These are phyloP conservation scores for Polytrichum formosum DNA, from an alignment of 225 moss, liverwort and hornwort genomes.

Conservation along the genomic window DNA sequence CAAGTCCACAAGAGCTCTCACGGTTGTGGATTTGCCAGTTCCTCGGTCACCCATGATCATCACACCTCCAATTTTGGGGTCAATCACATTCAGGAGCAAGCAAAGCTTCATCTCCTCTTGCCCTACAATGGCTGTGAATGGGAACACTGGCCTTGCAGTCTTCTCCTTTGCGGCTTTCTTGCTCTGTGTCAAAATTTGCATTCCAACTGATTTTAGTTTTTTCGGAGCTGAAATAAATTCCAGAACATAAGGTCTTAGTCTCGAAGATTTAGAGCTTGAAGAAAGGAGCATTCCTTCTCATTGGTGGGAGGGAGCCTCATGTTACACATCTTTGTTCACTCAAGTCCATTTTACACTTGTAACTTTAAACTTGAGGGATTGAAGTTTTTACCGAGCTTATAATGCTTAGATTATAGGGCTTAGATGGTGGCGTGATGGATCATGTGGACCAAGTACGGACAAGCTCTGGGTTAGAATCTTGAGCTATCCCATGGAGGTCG, in stretches of 20 bases:
- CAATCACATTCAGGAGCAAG: conserved; percentile 78
- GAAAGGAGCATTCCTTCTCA: too few relatives aligned
- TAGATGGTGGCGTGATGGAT: too few relatives aligned
- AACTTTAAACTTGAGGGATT: too few relatives aligned
- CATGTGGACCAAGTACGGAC: too few relatives aligned
- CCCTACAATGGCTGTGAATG: conserved; percentile 90
- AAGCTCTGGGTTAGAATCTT: too few relatives aligned
- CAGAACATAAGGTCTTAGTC: background rate
- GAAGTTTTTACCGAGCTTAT: too few relatives aligned
- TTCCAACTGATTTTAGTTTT: background rate
- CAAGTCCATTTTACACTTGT: background rate
- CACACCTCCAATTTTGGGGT: conserved; percentile 87
- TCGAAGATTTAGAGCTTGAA: too few relatives aligned
- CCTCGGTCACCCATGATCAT: conserved; percentile 95
- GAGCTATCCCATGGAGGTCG: too few relatives aligned
- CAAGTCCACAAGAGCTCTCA: conserved; percentile 78
- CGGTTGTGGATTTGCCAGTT: conserved; percentile 87
- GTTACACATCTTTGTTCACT: background rate
- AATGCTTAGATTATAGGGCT: too few relatives aligned
- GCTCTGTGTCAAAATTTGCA: conserved; percentile 19
- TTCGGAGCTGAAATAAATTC: background rate
- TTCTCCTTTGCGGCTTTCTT: conserved; percentile 27
- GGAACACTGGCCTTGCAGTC: conserved; percentile 69
- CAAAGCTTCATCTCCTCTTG: conserved; percentile 95
- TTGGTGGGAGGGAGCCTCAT: background rate